phyloP scores from a whole-genome alignment of 495 filamentous ascomycete genomes.

The Neurospora sp. region DNA sequence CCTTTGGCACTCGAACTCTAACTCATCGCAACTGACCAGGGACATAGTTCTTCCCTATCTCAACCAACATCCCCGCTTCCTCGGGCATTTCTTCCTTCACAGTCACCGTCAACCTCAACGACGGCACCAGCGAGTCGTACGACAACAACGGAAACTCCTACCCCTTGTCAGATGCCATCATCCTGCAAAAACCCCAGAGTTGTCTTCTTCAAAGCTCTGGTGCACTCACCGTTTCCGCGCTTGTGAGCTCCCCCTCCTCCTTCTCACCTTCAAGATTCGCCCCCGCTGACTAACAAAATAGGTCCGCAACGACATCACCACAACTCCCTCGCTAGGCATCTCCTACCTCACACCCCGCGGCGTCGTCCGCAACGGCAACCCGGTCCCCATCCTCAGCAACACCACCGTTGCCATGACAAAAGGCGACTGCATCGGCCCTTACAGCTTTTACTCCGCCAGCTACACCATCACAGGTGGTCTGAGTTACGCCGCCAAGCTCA shows the following conservation, averaged over 20 bases:
- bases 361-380: conserved; percentile 24
- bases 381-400: conserved; percentile 38
- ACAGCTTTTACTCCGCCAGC: conserved; percentile 42
- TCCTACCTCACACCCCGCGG: conserved; percentile 40
- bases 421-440: conserved; percentile 39
- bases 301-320: conserved; percentile 40
- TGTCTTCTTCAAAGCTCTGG: conserved; percentile 33
- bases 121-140: conserved; percentile 28
- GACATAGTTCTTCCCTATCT: conserved; percentile 34
- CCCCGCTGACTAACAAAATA: conserved; percentile 6
- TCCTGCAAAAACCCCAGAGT: conserved; percentile 37
- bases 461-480: conserved; percentile 35
- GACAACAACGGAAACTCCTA: conserved; percentile 41
- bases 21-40: conserved; percentile 4
- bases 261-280: background rate
- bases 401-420: conserved; percentile 36
- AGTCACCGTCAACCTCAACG: conserved; percentile 28
- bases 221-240: conserved; percentile 29
- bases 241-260: conserved; percentile 15
- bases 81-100: conserved; percentile 39
- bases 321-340: conserved; percentile 29
- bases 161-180: conserved; percentile 31
- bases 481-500: conserved; percentile 39
- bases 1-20: background rate
- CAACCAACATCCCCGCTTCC: conserved; percentile 23